phyloP scores from a whole-genome alignment of 2,329 filamentous ascomycete genomes.

The Aspergillus aculeatinus region DNA sequence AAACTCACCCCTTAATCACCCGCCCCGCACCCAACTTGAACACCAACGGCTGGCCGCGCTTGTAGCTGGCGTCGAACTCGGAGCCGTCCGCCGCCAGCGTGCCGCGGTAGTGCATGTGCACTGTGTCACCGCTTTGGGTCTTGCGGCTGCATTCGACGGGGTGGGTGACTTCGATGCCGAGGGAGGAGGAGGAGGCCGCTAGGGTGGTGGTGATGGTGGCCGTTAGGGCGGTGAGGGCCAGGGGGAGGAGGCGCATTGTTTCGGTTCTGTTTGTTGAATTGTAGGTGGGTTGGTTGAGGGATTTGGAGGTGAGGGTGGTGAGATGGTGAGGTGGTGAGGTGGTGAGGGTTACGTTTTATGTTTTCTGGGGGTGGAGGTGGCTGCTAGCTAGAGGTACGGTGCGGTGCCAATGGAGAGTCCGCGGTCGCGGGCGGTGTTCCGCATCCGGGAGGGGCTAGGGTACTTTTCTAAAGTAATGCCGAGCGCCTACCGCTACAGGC shows the following conservation, averaged over 20 bases:
- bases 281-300: no score
- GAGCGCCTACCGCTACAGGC: no score
- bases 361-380: no score
- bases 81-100: constrained; percentile 71
- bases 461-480: no score
- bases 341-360: no score
- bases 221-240: constrained; percentile 49
- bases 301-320: no score
- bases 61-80: constrained; percentile 82
- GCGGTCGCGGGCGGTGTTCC: no score
- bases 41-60: constrained; percentile 70
- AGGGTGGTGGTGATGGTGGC: constrained; percentile 32
- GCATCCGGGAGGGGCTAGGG: no score
- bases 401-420: no score
- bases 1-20: constrained; percentile 81
- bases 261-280: no score
- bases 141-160: constrained; percentile 77
- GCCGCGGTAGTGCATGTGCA: constrained; percentile 86
- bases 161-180: constrained; percentile 75
- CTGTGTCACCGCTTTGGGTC: constrained; percentile 71
- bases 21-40: constrained; percentile 78
- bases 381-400: no score
- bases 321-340: no score
- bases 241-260: constrained; percentile 45
- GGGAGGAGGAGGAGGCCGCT: constrained; percentile 36